A percentile compares a stretch with the other conserved stretches of the same genome.
phyloP scores from a whole-genome alignment of 352 stramenopile species.

The Phytophthora hybrid region DNA sequence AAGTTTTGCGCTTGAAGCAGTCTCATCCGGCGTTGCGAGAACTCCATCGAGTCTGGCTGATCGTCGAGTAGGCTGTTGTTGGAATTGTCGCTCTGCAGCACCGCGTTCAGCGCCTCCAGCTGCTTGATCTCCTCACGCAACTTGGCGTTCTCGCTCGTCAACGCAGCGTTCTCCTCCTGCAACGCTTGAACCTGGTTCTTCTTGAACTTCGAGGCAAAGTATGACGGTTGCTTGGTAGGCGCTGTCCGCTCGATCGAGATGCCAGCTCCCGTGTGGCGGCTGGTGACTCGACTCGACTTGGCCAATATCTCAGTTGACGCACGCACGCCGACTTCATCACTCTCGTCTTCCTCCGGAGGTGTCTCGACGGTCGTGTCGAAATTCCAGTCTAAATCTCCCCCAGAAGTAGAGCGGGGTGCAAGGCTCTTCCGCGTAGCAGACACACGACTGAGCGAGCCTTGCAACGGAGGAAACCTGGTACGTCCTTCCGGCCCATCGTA shows the following conservation, averaged over 20 bases:
- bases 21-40: slow-evolving; percentile 45
- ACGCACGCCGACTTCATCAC: neutral
- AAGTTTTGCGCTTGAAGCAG: slow-evolving; percentile 68
- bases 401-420: slow-evolving; percentile 3
- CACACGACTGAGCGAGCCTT: neutral
- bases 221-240: slow-evolving; percentile 29
- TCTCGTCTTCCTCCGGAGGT: slow-evolving; percentile 21
- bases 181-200: slow-evolving; percentile 50
- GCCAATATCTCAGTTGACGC: neutral
- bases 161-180: slow-evolving; percentile 50
- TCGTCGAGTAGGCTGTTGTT: slow-evolving; percentile 20
- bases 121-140: slow-evolving; percentile 58
- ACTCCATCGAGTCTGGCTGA: slow-evolving; percentile 14
- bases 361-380: slow-evolving; percentile 41
- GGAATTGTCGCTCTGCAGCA: slow-evolving; percentile 44
- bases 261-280: slow-evolving; percentile 24
- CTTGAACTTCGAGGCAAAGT: slow-evolving; percentile 52
- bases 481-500: neutral
- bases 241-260: slow-evolving; percentile 45
- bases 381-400: slow-evolving; percentile 32
- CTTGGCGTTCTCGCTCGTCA: slow-evolving; percentile 52
- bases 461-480: slow-evolving; percentile 25
- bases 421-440: slow-evolving; percentile 8
- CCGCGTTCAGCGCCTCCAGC: slow-evolving; percentile 48
- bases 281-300: neutral